These are phyloP conservation scores for Lizonia empirigonia DNA, from an alignment of 2,329 filamentous ascomycete genomes.

Conservation along the genomic window DNA sequence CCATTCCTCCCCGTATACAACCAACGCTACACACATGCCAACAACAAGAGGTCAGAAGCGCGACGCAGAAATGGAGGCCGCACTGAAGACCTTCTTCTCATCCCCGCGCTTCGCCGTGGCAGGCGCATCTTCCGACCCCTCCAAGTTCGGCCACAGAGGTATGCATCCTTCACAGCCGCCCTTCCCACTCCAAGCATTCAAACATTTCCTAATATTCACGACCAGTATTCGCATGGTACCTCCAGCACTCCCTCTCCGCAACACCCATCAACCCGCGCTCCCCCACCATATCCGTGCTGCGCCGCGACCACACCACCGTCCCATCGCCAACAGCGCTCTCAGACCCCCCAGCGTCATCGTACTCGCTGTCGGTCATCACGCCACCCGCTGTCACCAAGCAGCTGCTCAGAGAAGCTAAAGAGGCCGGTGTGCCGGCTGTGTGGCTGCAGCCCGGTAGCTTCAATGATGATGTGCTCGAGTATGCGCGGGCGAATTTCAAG, in stretches of 20 bases:
- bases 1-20: too few relatives aligned
- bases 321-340: constrained; percentile 69
- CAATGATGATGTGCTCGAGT: constrained; percentile 74
- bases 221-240: constrained; percentile 91
- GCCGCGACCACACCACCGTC: constrained; percentile 66
- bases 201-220: neutral
- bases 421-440: constrained; percentile 67
- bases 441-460: constrained; percentile 85
- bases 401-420: constrained; percentile 76
- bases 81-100: constrained; percentile 79
- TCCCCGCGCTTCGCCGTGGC: constrained; percentile 84
- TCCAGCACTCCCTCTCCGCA: constrained; percentile 73
- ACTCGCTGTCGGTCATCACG: constrained; percentile 84
- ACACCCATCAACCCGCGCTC: constrained; percentile 82
- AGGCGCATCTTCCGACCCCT: constrained; percentile 81
- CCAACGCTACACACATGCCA: constrained; percentile 23
- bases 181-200: neutral
- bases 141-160: constrained; percentile 91
- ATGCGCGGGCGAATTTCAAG: constrained; percentile 71
- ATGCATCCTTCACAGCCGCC: constrained; percentile 26
- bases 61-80: constrained; percentile 63
- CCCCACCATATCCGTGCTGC: constrained; percentile 66
- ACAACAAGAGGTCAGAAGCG: constrained; percentile 34
- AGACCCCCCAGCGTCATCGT: constrained; percentile 57
- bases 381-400: constrained; percentile 77